phyloP scores from a whole-genome alignment of 495 filamentous ascomycete species.

The Chaetomium tenue region DNA sequence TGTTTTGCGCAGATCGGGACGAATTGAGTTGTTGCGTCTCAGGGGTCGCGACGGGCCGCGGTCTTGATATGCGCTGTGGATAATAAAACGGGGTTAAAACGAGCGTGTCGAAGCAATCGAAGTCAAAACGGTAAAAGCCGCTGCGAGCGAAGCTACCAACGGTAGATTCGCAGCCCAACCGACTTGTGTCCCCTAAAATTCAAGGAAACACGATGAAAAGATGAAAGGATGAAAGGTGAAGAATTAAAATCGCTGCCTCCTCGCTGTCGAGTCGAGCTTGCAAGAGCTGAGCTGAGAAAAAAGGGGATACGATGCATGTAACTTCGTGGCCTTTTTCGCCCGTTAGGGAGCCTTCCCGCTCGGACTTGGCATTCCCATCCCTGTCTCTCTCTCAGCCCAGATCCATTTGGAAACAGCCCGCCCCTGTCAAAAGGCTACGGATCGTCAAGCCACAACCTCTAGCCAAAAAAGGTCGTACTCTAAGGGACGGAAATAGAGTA shows the following conservation, averaged over 20 bases:
- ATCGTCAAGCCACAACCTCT: not conserved
- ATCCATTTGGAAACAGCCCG: not conserved
- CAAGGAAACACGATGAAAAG: conserved; percentile 24
- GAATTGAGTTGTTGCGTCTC: conserved; percentile 13
- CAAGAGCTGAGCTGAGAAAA: conserved; percentile 24
- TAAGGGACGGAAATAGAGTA: too few relatives aligned
- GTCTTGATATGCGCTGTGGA: conserved; percentile 27
- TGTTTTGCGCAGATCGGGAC: conserved; percentile 1
- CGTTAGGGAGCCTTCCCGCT: conserved; percentile 13
- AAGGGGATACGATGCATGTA: conserved; percentile 28
- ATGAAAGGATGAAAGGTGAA: conserved; percentile 12
- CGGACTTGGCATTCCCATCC: conserved; percentile 27
- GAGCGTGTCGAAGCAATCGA: conserved; percentile 29
- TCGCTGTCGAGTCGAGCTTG: conserved; percentile 29
- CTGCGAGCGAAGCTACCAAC: conserved; percentile 21
- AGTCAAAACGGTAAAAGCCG: conserved; percentile 16
- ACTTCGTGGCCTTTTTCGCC: conserved; percentile 35
- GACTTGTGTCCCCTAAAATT: conserved; percentile 23
- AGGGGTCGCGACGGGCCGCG: conserved; percentile 16
- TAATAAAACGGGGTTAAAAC: conserved; percentile 29
- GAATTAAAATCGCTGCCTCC: conserved; percentile 25
- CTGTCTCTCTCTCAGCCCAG: conserved; percentile 1
- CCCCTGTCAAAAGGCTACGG: not conserved
- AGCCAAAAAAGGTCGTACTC: too few relatives aligned
- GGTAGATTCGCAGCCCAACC: conserved; percentile 22